Evolutionary conservation across 2,329 filamentous ascomycete species (phyloP).

Genomic region (Herpotrichia juniperi): DNA sequence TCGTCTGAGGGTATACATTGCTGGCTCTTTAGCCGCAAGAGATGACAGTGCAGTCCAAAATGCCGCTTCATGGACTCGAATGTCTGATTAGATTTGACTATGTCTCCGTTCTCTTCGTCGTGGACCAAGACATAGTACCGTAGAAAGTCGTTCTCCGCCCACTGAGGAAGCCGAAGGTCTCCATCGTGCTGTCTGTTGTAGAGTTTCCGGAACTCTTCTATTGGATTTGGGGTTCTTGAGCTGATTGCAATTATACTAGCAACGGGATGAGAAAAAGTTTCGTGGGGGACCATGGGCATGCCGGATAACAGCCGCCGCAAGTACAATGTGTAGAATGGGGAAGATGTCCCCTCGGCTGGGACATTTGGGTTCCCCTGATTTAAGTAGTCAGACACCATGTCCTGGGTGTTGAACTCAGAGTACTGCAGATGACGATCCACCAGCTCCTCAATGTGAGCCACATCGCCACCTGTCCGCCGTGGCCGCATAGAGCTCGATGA

Average conservation of each 20-base stretch:
- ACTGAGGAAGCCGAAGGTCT: constrained; percentile 74
- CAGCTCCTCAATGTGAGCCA: constrained; percentile 77
- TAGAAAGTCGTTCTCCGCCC: constrained; percentile 90
- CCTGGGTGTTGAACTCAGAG: constrained; percentile 63
- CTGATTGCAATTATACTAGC: constrained; percentile 95
- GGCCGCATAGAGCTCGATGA: constrained; percentile 41
- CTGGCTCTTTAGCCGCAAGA: constrained; percentile 82
- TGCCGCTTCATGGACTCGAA: constrained; percentile 99
- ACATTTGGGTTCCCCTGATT: constrained; percentile 32
- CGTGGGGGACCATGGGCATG: constrained; percentile 78
- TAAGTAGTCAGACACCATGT: constrained; percentile 50
- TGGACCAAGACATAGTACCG: constrained; percentile 96
- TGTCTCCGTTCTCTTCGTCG: constrained; percentile 94
- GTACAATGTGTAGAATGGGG: constrained; percentile 85
- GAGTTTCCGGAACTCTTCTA: constrained; percentile 82
- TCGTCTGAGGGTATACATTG: constrained; percentile 90
- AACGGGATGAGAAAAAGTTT: constrained; percentile 94
- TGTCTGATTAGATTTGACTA: constrained; percentile 82
- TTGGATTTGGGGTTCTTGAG: constrained; percentile 80
- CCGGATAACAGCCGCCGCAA: constrained; percentile 82
- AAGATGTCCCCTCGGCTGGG: constrained; percentile 52
- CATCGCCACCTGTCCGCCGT: constrained; percentile 56
- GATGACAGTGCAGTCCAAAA: constrained; percentile 92
- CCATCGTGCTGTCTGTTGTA: constrained; percentile 86
- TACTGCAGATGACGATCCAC: constrained; percentile 80